Evolutionary conservation across 164 flowering plant species (phyloP), one percentile per base, ranked within the genome.

Genomic region (Piper longum): DNA sequence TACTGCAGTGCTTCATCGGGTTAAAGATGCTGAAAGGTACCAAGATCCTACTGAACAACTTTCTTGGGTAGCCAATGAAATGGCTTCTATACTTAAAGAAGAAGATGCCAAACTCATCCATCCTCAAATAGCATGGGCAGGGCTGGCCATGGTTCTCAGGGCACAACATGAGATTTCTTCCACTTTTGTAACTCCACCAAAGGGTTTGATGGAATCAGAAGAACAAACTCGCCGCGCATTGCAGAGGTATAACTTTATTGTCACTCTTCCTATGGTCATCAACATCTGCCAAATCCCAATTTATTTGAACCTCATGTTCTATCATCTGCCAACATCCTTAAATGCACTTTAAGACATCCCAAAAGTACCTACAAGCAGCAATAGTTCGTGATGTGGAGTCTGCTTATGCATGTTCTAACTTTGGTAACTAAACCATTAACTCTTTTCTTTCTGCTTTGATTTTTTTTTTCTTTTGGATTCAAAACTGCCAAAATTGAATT

Each of bases 71-170:
- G 96, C 92, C 60, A 90, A 88, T 78, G 98, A 93, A 72, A 90
- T 93, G 96, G 97, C 95, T 73, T 93, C 98, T 51, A 77, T 90
- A 70, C 74, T 93, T 26, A 79, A 83, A 75, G 98, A 93, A 71
- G 97, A 89, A 43, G 98, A 93, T 66, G 67, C 91, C 11, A 45
- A 74, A 54, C 63, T 69, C n/a, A 73, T 88, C 70, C 92, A 93
- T 43, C 80, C 69, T 70, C 81, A 83, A 8, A 74, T 82, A 64
- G 97, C 89, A 57, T 90, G 96, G 96, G 82, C 96, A 54, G 98
- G 98, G 61, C 78, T 93, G 64, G 96, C 91, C 48, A 78, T 82
- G 87, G 97, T 78, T 75, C 96, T 86, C 78, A 81, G 87, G 78
- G 82, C 86, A 41, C 90, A 85, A 16, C 97, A 93, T 74, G 97